Evolutionary conservation across 179 eudicot species (phyloP), one percentile per base, ranked within the genome.

Genomic region (Silene noctiflora): DNA sequence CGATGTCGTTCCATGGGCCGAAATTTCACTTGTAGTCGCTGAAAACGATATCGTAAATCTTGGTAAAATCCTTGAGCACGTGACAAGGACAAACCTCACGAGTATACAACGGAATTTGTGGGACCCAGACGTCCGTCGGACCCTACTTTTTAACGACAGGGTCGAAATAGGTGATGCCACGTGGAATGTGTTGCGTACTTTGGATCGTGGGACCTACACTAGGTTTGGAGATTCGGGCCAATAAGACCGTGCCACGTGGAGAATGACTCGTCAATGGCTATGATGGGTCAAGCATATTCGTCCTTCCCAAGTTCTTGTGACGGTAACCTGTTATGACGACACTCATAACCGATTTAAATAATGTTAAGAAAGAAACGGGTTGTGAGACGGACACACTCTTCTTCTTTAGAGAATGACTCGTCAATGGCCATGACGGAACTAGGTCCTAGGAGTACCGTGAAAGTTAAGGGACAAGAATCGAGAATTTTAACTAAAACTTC

Each of bases 131-230:
- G 78, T 87, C 0, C 74, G 83, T 16, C 75, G 80, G 87, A 91
- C 93, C 67, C 78, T 93, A 24, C 86, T 91, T 0, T 91, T 79
- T 83, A 55, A 86, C 29, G 84, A 81, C 29, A 78, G 25, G 9
- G 67, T 85, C 75, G 58, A 59, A 27, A 60, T 81, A 44, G 93
- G 98, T 0, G 97, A 93, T 42, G 98, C 95, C 71, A 86, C 93
- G 83, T 89, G 93, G 93, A 93, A 86, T 67, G 82, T 88, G 0
- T 24, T 93, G 0, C 51, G 17, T 1, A 79, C 85, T 0, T 85
- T 92, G 4, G 67, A 83, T 5, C 72, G 59, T 53, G 58, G 58
- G 58, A 11, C 12, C 5, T 14, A 53, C 58, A 53, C n/a, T 14
- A 14, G 58, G 19, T 4, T 16, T 16, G n/a, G 58, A 53, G 58